Percentiles rank a stretch among this genome's conserved stretches.
Evolutionary conservation across 768 basidiomycete genomes (phyloP).

Genomic region (Dictyophora rubrovolvata): DNA sequence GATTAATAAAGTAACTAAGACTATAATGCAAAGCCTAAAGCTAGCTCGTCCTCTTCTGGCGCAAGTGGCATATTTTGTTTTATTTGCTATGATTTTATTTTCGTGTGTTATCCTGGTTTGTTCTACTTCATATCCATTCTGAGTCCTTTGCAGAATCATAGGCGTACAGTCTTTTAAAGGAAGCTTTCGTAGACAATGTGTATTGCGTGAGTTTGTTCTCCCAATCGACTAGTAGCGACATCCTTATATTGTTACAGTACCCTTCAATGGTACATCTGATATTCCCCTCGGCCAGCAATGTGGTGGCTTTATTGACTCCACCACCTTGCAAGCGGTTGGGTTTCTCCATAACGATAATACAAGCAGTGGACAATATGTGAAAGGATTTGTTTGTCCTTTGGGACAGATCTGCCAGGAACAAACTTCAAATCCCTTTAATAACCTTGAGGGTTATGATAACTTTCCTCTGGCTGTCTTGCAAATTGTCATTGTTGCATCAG

Average conservation of each 20-base stretch:
- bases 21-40: constrained; percentile 89
- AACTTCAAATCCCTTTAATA: constrained; percentile 49
- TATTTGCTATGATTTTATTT: constrained; percentile 84
- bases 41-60: constrained; percentile 82
- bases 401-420: constrained; percentile 83
- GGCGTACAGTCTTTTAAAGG: constrained; percentile 93
- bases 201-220: constrained; percentile 12
- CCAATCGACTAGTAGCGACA: neutral
- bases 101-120: constrained; percentile 44
- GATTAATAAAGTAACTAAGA: constrained; percentile 24
- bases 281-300: constrained; percentile 44
- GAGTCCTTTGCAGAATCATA: constrained; percentile 48
- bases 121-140: neutral
- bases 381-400: constrained; percentile 85
- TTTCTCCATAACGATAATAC: constrained; percentile 31
- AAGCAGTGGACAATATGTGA: constrained; percentile 29
- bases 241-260: neutral
- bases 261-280: constrained; percentile 26
- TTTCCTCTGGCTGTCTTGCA: constrained; percentile 75
- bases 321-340: constrained; percentile 33
- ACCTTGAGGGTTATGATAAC: constrained; percentile 79
- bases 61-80: constrained; percentile 81
- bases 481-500: constrained; percentile 73
- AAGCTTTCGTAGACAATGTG: constrained; percentile 45
- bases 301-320: constrained; percentile 69